These are phyloP conservation scores for Pecoramyces ruminantium DNA, from an alignment of 192 early-diverging fungal genomes.

Conservation along the genomic window DNA sequence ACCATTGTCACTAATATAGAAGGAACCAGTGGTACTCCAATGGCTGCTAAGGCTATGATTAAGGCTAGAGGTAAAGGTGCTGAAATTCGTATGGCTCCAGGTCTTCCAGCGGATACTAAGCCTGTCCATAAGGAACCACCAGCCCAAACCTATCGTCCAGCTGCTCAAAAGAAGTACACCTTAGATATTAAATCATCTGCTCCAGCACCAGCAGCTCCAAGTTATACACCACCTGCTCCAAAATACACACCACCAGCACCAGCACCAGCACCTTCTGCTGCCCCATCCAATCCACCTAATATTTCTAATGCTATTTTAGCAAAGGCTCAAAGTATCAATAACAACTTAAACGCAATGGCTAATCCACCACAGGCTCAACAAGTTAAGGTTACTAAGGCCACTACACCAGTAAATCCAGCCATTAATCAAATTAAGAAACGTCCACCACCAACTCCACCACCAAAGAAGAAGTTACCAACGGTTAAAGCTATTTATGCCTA, in stretches of 20 bases:
- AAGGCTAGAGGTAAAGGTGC: neutral
- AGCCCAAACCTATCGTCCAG: neutral
- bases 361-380: neutral
- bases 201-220: neutral
- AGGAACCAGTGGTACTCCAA: neutral
- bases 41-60: neutral
- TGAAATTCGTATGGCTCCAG: constrained; percentile 3
- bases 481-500: constrained; percentile 3
- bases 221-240: neutral
- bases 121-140: neutral
- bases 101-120: neutral
- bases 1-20: neutral
- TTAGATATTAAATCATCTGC: neutral
- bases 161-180: neutral
- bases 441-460: constrained; percentile 2
- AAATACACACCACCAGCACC: neutral
- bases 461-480: neutral
- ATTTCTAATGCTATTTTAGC: neutral
- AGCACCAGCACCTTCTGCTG: no score
- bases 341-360: neutral
- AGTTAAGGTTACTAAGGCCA: neutral
- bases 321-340: neutral
- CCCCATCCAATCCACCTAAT: neutral
- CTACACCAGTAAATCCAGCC: neutral
- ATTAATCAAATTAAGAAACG: neutral